Conservation (phyloP, 106 monocot genomes). For the Platanthera guangdongensis region DNA sequence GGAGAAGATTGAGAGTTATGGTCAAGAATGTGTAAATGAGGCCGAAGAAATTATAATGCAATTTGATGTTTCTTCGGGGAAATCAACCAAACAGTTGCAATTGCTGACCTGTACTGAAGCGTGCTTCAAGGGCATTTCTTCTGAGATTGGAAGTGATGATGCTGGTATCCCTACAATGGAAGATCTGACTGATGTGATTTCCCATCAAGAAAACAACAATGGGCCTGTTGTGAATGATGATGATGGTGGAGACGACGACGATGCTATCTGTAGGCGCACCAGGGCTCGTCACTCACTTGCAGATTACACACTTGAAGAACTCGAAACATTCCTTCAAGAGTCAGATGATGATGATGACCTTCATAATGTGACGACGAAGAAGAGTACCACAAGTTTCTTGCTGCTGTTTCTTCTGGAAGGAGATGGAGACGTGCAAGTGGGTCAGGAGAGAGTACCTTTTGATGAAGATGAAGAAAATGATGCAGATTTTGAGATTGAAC, state of each 20-base stretch:
- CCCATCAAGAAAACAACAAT: neutral
- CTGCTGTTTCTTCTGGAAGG: conserved; percentile 57
- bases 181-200: conserved; percentile 2
- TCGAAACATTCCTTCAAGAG: conserved; percentile 92
- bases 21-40: conserved; percentile 15
- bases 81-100: neutral
- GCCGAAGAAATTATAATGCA: conserved; percentile 30
- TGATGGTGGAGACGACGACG: conserved; percentile 27
- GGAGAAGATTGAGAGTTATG: neutral
- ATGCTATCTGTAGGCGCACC: conserved; percentile 81
- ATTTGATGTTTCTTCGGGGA: neutral
- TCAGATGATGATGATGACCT: conserved; percentile 70
- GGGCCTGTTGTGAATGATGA: conserved; percentile 1
- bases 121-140: neutral
- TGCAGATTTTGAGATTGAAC: conserved; percentile 84
- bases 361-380: conserved; percentile 75
- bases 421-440: conserved; percentile 14
- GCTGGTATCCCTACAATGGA: conserved; percentile 7
- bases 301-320: conserved; percentile 74
- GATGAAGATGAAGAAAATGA: conserved; percentile 98
- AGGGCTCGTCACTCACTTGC: conserved; percentile 80
- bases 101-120: neutral
- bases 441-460: conserved; percentile 25
- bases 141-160: conserved; percentile 5
- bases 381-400: conserved; percentile 86